phyloP scores from a whole-genome alignment of 176 grass and related monocot species.

The Aegilops bicornis region DNA sequence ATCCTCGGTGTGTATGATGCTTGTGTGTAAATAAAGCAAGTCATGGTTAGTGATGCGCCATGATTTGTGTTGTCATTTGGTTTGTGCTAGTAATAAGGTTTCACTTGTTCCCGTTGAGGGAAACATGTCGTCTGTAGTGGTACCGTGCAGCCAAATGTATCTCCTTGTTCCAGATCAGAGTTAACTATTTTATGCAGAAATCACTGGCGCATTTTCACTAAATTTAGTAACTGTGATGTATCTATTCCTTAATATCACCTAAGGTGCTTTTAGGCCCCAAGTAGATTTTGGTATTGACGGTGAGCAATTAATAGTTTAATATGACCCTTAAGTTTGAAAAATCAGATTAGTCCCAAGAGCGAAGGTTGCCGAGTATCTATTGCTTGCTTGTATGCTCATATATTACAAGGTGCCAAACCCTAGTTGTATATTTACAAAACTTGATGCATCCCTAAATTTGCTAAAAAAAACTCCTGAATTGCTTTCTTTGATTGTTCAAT shows the following conservation, averaged over 20 bases:
- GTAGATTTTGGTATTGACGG: neutral
- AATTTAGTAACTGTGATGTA: neutral
- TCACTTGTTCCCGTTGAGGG: neutral
- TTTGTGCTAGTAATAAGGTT: conserved; percentile 1
- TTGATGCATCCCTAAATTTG: no score
- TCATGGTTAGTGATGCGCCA: neutral
- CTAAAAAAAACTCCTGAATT: no score
- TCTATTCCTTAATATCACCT: neutral
- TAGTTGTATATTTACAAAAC: no score
- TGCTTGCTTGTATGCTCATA: no score
- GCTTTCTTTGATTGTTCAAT: neutral
- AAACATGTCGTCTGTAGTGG: neutral
- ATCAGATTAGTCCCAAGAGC: neutral
- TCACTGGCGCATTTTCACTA: neutral
- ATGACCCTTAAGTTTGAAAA: neutral
- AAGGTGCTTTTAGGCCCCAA: neutral
- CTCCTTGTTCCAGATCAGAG: neutral
- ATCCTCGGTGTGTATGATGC: neutral
- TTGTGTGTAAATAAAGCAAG: conserved; percentile 43
- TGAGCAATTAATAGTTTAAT: neutral
- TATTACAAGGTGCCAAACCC: no score
- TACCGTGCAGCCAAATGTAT: neutral
- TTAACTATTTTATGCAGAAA: neutral
- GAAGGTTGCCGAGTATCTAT: neutral
- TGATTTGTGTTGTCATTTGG: neutral